These are phyloP conservation scores for Nicotiana noctiflora DNA, from an alignment of 257 asterid species.

Conservation along the genomic window DNA sequence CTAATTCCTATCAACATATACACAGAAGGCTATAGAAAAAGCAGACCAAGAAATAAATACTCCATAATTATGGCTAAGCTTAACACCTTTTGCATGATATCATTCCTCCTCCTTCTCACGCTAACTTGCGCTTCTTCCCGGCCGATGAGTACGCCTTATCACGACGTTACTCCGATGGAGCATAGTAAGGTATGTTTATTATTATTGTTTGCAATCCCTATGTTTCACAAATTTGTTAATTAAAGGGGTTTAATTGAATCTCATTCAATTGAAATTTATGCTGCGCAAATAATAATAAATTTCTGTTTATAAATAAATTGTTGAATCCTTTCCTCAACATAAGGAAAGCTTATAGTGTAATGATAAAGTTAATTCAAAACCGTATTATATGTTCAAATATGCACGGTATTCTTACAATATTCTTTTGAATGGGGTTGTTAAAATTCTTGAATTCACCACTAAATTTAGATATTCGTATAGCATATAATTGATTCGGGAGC, in stretches of 20 bases:
- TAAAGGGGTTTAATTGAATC: background rate
- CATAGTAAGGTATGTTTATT: slow-evolving; percentile 14
- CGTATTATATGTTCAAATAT: no score
- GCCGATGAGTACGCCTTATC: slow-evolving; percentile 24
- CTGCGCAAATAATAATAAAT: background rate
- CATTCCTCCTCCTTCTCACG: slow-evolving; percentile 32
- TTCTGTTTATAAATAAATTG: background rate
- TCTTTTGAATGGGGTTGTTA: background rate
- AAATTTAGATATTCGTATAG: background rate
- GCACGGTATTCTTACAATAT: no score
- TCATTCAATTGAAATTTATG: background rate
- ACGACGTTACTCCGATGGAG: slow-evolving; percentile 57
- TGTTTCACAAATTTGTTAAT: background rate
- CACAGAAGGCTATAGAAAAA: no score
- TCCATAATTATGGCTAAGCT: slow-evolving; percentile 38
- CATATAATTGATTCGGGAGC: background rate
- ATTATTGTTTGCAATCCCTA: background rate
- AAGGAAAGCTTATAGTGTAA: no score
- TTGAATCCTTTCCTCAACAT: background rate
- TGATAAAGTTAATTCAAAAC: no score
- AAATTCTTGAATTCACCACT: background rate
- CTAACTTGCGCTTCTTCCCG: slow-evolving; percentile 32
- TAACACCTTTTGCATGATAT: slow-evolving; percentile 24
- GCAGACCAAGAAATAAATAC: background rate
- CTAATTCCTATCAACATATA: background rate